Evolutionary conservation across 2,329 filamentous ascomycete genomes (phyloP), one percentile per base, ranked within the genome.

Genomic region (Coniella lustricola): DNA sequence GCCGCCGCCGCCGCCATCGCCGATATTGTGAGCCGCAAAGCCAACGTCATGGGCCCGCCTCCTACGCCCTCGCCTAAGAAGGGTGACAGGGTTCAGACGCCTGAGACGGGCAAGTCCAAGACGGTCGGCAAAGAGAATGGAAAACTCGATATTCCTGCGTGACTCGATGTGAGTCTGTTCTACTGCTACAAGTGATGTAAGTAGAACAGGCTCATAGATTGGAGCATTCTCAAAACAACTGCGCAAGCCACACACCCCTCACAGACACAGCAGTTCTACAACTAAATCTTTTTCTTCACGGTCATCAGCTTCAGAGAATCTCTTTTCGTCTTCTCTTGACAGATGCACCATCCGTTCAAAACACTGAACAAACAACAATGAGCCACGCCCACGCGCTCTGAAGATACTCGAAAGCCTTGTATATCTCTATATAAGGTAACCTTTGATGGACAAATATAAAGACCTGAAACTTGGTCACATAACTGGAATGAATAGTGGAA

Each of bases 161-260:
- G 50, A 53, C 50, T 53, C 33, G 33, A 44, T 44, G 48, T 49
- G 50, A 53, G 48, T 43, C 47, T 50, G 48, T 53, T 53, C 32
- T 53, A 53, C 40, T 32, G 44, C 35, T 42, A 46, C 35, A 45
- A 41, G 44, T 47, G 31, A 52, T 35, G 47, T 39, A 38, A 25
- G 43, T 52, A 39, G 47, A 42, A 52, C 44, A 38, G 47, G 47
- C 48, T 52, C 50, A 44, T 21, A 31, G 33, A n/a, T 48, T 35
- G 35, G 40, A 14, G 35, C 40, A 42, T 42, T n/a, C 29, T 25
- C 14, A 16, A 16, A 14, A 40, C 29, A 21, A 33, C 20, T 20
- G 35, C 36, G n/a, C n/a, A n/a, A n/a, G n/a, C n/a, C n/a, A n/a
- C n/a, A n/a, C n/a, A n/a, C n/a, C n/a, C n/a, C n/a, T n/a, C n/a